A percentile compares a stretch with the other conserved stretches of the same genome.
phyloP scores from a whole-genome alignment of 148 eudicot species.

The Nepenthes mirabilis region DNA sequence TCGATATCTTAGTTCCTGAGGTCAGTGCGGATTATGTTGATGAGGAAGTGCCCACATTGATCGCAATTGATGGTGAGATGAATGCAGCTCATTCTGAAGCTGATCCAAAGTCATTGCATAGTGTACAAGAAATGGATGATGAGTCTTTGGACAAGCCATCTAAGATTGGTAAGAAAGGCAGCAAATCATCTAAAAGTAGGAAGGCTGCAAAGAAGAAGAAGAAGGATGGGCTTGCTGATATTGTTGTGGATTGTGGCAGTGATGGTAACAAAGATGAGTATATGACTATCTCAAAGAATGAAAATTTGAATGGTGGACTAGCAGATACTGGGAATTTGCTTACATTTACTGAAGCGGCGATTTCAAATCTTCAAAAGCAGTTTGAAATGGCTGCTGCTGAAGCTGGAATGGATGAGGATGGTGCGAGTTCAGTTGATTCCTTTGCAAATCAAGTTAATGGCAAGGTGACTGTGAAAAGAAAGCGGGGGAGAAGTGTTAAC shows the following conservation, averaged over 20 bases:
- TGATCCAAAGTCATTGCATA: too few species aligned
- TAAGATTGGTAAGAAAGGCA: conserved; percentile 20
- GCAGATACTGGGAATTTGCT: conserved; percentile 13
- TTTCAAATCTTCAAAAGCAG: conserved; percentile 83
- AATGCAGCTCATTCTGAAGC: conserved; percentile 1
- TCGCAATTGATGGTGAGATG: conserved; percentile 25
- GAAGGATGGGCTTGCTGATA: conserved; percentile 12
- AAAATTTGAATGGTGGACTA: conserved; percentile 10
- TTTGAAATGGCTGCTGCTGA: conserved; percentile 89
- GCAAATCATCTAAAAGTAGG: conserved; percentile 14
- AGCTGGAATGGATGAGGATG: conserved; percentile 45
- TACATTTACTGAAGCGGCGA: conserved; percentile 30
- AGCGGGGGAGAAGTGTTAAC: conserved; percentile 27
- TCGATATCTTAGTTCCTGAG: conserved; percentile 38
- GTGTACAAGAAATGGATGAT: background rate
- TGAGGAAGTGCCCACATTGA: conserved; percentile 40
- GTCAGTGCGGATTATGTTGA: conserved; percentile 21
- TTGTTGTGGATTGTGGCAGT: background rate
- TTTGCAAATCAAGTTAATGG: conserved; percentile 11
- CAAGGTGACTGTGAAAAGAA: conserved; percentile 41
- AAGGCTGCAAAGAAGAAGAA: conserved; percentile 32
- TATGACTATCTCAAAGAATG: conserved; percentile 15
- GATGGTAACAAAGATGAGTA: conserved; percentile 8
- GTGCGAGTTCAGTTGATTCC: conserved; percentile 24
- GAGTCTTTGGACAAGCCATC: conserved; percentile 10